These are phyloP conservation scores for Erythrobasidium yunnanense DNA, from an alignment of 768 basidiomycete genomes.

Conservation along the genomic window DNA sequence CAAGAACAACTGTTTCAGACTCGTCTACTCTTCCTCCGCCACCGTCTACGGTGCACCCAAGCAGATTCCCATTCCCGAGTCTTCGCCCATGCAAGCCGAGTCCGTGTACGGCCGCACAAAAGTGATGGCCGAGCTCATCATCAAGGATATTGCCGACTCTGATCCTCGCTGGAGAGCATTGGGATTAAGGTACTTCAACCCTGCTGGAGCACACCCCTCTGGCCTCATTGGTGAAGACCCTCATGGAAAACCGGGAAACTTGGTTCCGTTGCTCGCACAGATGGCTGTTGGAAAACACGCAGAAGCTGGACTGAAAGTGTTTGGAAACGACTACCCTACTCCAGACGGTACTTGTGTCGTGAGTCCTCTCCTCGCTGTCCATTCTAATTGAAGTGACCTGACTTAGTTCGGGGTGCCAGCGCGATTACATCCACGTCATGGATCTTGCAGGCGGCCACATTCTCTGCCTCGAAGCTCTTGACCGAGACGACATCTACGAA, in stretches of 20 bases:
- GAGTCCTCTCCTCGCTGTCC: background rate
- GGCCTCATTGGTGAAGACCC: slow-evolving; percentile 94
- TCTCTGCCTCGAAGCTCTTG: slow-evolving; percentile 74
- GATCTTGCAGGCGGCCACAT: slow-evolving; percentile 92
- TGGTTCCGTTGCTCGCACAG: slow-evolving; percentile 82
- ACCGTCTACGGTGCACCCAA: slow-evolving; percentile 96
- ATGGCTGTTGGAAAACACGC: slow-evolving; percentile 84
- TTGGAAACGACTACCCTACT: slow-evolving; percentile 95
- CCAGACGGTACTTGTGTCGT: slow-evolving; percentile 87
- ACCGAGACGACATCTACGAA: slow-evolving; percentile 46
- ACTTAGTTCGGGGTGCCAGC: slow-evolving; percentile 10
- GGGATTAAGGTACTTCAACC: slow-evolving; percentile 95
- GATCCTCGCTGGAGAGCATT: slow-evolving; percentile 73
- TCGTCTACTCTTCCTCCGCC: slow-evolving; percentile 96
- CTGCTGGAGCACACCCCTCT: slow-evolving; percentile 95
- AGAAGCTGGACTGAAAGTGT: slow-evolving; percentile 60
- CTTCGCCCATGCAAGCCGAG: slow-evolving; percentile 71
- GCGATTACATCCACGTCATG: slow-evolving; percentile 51
- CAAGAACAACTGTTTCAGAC: slow-evolving; percentile 66
- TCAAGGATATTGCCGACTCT: slow-evolving; percentile 74
- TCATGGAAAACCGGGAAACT: slow-evolving; percentile 84
- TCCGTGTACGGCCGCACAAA: slow-evolving; percentile 96
- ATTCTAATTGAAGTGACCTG: background rate
- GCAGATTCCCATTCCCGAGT: slow-evolving; percentile 83
- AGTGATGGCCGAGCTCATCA: slow-evolving; percentile 78